Evolutionary conservation across 306 rosid genomes (phyloP).

Genomic region (Casuarina glauca): DNA sequence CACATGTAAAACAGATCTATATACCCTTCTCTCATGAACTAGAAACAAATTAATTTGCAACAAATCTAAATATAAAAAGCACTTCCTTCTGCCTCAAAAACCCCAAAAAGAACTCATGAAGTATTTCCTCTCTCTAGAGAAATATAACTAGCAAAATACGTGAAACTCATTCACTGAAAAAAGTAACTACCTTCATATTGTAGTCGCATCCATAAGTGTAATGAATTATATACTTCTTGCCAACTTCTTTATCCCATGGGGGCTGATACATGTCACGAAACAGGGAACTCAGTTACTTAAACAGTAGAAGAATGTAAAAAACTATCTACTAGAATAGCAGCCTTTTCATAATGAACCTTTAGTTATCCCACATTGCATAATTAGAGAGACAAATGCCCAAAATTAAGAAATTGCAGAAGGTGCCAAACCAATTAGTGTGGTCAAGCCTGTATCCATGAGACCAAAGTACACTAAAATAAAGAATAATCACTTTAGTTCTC

Average conservation of each 20-base stretch:
- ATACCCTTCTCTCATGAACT: conserved; percentile 3
- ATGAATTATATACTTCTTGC: conserved; percentile 77
- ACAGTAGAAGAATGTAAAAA: not conserved
- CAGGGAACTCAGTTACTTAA: conserved; percentile 28
- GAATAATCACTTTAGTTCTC: not conserved
- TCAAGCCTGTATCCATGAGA: not conserved
- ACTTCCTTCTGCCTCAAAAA: not conserved
- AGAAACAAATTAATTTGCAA: not conserved
- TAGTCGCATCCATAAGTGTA: conserved; percentile 97
- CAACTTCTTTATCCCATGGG: conserved; percentile 86
- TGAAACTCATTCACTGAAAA: conserved; percentile 7
- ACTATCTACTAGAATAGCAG: not conserved
- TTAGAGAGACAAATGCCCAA: not conserved
- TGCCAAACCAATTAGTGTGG: not conserved
- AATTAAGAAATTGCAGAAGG: not conserved
- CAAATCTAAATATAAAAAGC: not conserved
- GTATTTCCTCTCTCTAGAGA: not conserved
- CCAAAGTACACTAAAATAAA: not conserved
- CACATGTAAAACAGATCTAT: conserved; percentile 3
- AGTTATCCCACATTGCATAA: not conserved
- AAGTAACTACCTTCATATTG: conserved; percentile 65
- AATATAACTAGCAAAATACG: conserved; percentile 7
- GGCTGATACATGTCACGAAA: conserved; percentile 57
- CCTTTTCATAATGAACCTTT: not conserved
- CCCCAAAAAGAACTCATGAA: not conserved